A percentile compares a stretch with the other conserved stretches of the same genome.
Conservation (phyloP, 164 flowering plant genomes). For the Vitis cinerea region DNA sequence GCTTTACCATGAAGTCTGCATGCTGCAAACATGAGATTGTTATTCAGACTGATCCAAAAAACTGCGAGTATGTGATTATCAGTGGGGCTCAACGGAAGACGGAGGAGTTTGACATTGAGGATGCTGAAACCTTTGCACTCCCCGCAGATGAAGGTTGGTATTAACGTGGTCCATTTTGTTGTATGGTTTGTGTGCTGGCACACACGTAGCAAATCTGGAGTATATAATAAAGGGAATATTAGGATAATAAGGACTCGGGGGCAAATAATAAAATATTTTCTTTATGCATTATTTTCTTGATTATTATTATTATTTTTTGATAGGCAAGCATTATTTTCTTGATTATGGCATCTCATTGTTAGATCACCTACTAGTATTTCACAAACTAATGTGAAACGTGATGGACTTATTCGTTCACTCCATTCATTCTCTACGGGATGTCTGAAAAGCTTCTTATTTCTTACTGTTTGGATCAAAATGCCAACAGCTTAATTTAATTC, state of each 20-base stretch:
- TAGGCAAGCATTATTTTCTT: too few species aligned
- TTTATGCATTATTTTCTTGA: too few species aligned
- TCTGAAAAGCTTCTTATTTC: too few species aligned
- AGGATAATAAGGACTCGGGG: neutral
- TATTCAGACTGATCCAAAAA: conserved; percentile 95
- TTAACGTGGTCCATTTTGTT: neutral
- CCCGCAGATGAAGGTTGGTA: conserved; percentile 84
- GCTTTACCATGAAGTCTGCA: conserved; percentile 92
- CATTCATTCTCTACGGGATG: neutral
- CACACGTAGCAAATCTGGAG: neutral
- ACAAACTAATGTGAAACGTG: neutral
- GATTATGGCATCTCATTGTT: too few species aligned
- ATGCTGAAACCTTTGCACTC: conserved; percentile 85
- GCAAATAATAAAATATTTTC: too few species aligned
- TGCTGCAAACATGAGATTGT: conserved; percentile 95
- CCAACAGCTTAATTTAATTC: neutral
- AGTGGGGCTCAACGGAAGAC: conserved; percentile 82
- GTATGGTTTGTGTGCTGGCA: neutral
- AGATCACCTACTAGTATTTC: too few species aligned
- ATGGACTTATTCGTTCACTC: neutral
- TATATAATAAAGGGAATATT: neutral
- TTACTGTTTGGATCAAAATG: neutral
- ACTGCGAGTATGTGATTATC: conserved; percentile 78
- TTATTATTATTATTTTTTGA: too few species aligned
- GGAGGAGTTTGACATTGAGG: conserved; percentile 89